phyloP scores from a whole-genome alignment of 306 rosid species.

The Dryas alaskensis region DNA sequence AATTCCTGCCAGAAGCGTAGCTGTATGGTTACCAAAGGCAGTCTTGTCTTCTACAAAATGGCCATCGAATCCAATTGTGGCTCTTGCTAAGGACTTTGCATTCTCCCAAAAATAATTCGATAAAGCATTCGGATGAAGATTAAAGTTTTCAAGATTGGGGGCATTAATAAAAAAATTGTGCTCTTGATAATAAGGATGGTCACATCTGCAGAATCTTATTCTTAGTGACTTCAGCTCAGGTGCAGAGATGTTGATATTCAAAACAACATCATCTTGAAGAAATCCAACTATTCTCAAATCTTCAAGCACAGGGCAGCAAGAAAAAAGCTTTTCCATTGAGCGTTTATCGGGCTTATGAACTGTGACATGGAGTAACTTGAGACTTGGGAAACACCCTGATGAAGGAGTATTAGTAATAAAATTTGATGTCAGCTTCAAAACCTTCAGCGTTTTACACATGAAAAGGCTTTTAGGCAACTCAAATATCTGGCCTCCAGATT shows the following conservation, averaged over 20 bases:
- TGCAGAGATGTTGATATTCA: too few species aligned
- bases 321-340: not conserved
- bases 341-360: not conserved
- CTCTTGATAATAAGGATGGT: not conserved
- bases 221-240: not conserved
- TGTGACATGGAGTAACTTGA: not conserved
- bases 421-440: not conserved
- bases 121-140: not conserved
- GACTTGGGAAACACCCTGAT: not conserved
- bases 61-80: not conserved
- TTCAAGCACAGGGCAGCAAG: not conserved
- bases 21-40: not conserved
- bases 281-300: not conserved
- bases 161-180: not conserved
- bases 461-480: not conserved
- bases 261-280: too few species aligned
- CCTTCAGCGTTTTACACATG: not conserved
- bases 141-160: not conserved
- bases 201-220: not conserved
- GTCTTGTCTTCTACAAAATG: not conserved
- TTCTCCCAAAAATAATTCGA: not conserved
- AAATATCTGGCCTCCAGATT: not conserved
- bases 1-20: not conserved
- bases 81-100: not conserved
- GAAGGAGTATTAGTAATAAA: not conserved